phyloP scores from a whole-genome alignment of 225 moss, liverwort and hornwort species.

The Sphagnum tenellum region DNA sequence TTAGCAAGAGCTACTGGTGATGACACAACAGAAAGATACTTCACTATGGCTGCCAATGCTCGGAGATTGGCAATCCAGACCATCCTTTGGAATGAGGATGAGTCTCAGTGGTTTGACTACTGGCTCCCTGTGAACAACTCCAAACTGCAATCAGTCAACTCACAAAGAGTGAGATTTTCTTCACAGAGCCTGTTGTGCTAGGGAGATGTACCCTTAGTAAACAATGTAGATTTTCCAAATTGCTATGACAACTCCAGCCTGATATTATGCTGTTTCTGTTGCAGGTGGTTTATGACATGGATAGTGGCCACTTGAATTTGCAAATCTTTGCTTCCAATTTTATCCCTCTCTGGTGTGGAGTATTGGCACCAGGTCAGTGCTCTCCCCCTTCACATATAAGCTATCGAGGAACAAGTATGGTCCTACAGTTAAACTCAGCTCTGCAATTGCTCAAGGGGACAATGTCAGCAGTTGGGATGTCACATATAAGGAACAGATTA shows the following conservation, averaged over 20 bases:
- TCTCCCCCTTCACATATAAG: too few relatives aligned
- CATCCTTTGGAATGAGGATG: constrained; percentile 59
- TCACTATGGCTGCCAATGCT: constrained; percentile 28
- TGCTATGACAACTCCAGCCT: too few relatives aligned
- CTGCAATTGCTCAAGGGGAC: too few relatives aligned
- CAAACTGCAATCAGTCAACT: not conserved
- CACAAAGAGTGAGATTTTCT: constrained; percentile 19
- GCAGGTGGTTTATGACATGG: constrained; percentile 9
- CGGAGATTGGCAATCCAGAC: constrained; percentile 53
- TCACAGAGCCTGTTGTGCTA: too few relatives aligned
- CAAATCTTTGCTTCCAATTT: constrained; percentile 64
- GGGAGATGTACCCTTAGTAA: too few relatives aligned
- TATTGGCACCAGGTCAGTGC: constrained; percentile 24
- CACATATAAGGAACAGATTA: too few relatives aligned
- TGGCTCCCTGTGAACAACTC: constrained; percentile 56
- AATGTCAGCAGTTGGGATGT: too few relatives aligned
- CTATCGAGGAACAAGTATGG: too few relatives aligned
- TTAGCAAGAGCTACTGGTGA: constrained; percentile 46
- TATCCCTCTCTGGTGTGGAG: constrained; percentile 69
- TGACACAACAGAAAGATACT: constrained; percentile 10
- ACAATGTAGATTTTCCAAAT: too few relatives aligned
- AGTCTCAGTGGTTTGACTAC: constrained; percentile 82
- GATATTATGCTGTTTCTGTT: too few relatives aligned
- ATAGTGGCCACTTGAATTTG: constrained; percentile 28
- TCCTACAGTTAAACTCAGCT: too few relatives aligned